These are phyloP conservation scores for Chaetomium strumarium DNA, from an alignment of 2,329 filamentous ascomycete species.

Conservation along the genomic window DNA sequence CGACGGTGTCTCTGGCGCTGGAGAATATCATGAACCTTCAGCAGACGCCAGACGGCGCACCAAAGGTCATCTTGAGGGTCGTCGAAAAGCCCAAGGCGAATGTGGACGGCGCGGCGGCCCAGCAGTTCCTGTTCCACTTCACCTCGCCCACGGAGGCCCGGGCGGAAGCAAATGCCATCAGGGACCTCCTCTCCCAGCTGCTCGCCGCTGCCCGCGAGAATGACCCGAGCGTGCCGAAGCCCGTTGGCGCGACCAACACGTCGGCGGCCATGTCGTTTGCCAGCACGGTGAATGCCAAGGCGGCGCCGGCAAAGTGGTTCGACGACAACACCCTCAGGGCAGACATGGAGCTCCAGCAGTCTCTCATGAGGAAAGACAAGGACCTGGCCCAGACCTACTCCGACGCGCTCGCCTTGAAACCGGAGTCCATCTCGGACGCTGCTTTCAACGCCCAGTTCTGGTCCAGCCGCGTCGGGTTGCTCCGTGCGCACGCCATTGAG, in stretches of 20 bases:
- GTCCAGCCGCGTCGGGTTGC: conserved; percentile 77
- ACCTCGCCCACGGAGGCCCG: conserved; percentile 71
- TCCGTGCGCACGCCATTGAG: conserved; percentile 88
- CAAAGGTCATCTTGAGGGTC: conserved; percentile 92
- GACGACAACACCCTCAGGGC: conserved; percentile 72
- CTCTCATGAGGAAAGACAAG: conserved; percentile 74
- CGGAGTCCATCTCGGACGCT: conserved; percentile 70
- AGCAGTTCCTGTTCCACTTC: conserved; percentile 79
- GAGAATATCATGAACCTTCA: conserved; percentile 85
- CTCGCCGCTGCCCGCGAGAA: conserved; percentile 62
- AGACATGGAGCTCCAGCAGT: conserved; percentile 80
- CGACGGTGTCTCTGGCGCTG: conserved; percentile 64
- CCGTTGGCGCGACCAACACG: conserved; percentile 34
- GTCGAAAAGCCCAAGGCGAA: conserved; percentile 61
- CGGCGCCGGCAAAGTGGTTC: conserved; percentile 59
- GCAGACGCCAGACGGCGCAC: conserved; percentile 79
- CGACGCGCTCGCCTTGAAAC: conserved; percentile 76
- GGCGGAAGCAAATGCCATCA: conserved; percentile 77
- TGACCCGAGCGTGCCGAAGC: conserved; percentile 47
- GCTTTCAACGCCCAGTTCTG: conserved; percentile 93
- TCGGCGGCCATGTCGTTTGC: conserved; percentile 75
- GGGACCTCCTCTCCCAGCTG: conserved; percentile 72
- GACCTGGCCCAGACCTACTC: conserved; percentile 77
- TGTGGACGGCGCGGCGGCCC: conserved; percentile 42
- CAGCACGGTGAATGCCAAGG: conserved; percentile 54